Conservation (phyloP, 305 asterid genomes). For the Euphrasia arctica region DNA sequence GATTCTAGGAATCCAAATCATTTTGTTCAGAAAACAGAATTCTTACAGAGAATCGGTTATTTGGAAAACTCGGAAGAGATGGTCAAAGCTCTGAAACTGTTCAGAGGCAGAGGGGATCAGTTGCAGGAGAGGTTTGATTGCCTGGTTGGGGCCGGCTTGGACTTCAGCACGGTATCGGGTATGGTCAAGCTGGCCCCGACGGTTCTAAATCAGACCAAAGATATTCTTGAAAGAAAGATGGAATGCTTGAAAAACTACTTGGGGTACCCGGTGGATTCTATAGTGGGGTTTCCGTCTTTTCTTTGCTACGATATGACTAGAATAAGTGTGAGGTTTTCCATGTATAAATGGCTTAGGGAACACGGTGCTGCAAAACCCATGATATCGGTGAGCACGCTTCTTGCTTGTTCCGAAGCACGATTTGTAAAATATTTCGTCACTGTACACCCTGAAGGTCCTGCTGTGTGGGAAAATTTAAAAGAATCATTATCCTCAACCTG, state of each 20-base stretch:
- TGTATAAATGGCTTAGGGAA: constrained; percentile 77
- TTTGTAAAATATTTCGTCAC: constrained; percentile 65
- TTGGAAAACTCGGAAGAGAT: constrained; percentile 77
- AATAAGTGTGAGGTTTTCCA: constrained; percentile 56
- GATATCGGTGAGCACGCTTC: constrained; percentile 69
- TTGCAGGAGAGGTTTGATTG: constrained; percentile 88
- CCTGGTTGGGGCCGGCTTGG: constrained; percentile 69
- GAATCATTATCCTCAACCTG: constrained; percentile 31
- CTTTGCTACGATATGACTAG: constrained; percentile 70
- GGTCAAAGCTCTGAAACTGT: constrained; percentile 64
- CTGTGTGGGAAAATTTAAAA: constrained; percentile 42
- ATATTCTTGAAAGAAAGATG: constrained; percentile 60
- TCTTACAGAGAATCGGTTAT: constrained; percentile 65
- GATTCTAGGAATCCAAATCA: constrained; percentile 55
- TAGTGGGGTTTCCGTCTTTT: constrained; percentile 62
- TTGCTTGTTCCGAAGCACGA: constrained; percentile 67
- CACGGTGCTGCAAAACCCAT: constrained; percentile 64
- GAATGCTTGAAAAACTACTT: constrained; percentile 43
- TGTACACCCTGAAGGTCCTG: constrained; percentile 77
- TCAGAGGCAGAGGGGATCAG: constrained; percentile 91
- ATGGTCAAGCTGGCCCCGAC: constrained; percentile 77
- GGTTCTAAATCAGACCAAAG: constrained; percentile 60
- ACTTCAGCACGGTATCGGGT: constrained; percentile 46
- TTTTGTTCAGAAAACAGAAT: constrained; percentile 48
- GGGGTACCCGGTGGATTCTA: constrained; percentile 71